Conservation (phyloP, 495 filamentous ascomycete species). For the Pyrenopolyporus hunteri region DNA sequence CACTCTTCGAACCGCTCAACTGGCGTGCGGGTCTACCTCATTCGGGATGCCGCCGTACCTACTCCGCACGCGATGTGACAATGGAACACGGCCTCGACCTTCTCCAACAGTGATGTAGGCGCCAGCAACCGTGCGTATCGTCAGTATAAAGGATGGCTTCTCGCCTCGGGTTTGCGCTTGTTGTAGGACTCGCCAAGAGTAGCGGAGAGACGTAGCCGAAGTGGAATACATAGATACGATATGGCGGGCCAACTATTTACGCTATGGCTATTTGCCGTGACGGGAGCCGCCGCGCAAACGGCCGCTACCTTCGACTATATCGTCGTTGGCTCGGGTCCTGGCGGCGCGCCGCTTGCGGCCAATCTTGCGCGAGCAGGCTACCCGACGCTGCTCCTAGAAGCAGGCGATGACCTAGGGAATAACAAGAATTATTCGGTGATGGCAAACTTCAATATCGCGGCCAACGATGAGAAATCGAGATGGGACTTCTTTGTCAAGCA, state of each 20-base stretch:
- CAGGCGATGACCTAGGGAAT: conserved; percentile 65
- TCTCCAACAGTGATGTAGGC: conserved; percentile 3
- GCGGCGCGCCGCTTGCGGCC: conserved; percentile 67
- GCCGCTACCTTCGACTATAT: conserved; percentile 64
- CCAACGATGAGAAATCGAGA: conserved; percentile 53
- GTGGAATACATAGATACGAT: not conserved
- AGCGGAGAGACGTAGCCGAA: not conserved
- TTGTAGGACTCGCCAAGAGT: not conserved
- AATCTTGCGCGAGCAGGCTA: conserved; percentile 66
- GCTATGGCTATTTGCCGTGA: conserved; percentile 39
- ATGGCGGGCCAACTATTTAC: conserved; percentile 32
- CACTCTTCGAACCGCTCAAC: not conserved
- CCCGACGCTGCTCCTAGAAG: conserved; percentile 66
- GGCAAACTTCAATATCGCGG: conserved; percentile 49
- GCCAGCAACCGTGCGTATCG: not conserved
- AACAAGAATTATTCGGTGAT: conserved; percentile 53
- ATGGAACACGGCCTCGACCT: conserved; percentile 10
- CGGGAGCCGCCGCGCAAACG: conserved; percentile 35
- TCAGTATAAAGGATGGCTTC: conserved; percentile 18
- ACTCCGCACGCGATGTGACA: conserved; percentile 22
- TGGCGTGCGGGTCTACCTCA: not conserved
- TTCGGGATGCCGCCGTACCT: conserved; percentile 9
- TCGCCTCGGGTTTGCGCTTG: not conserved
- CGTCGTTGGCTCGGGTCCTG: conserved; percentile 69
- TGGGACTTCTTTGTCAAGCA: conserved; percentile 62